Evolutionary conservation across 164 flowering plant genomes (phyloP).

Genomic region (Paratinospora sagittata): DNA sequence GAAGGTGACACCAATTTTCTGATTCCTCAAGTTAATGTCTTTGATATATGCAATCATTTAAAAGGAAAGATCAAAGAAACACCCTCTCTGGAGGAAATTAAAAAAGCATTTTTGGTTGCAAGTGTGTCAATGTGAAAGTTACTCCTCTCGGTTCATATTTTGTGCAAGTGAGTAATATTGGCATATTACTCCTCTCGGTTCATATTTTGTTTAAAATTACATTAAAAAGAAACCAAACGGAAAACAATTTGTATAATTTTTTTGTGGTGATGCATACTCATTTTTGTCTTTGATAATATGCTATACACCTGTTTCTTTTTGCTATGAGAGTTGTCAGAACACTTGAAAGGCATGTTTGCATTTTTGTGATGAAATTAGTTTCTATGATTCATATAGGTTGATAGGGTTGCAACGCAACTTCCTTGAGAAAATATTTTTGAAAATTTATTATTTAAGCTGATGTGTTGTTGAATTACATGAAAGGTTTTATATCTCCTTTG

Average conservation of each 20-base stretch:
- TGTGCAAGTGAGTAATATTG: too few relatives aligned
- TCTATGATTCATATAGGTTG: background rate
- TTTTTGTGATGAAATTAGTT: too few relatives aligned
- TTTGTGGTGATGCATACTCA: background rate
- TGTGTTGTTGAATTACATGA: background rate
- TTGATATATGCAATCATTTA: background rate
- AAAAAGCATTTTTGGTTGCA: background rate
- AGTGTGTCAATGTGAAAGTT: background rate
- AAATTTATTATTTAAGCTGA: too few relatives aligned
- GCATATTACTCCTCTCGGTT: background rate
- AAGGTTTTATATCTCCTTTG: background rate
- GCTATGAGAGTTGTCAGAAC: too few relatives aligned
- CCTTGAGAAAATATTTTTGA: background rate
- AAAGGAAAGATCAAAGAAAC: background rate
- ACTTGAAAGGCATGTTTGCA: too few relatives aligned
- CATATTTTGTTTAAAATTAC: background rate
- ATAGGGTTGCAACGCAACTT: background rate
- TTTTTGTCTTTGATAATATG: background rate
- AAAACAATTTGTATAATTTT: background rate
- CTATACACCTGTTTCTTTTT: background rate
- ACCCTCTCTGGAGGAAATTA: background rate
- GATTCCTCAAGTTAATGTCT: background rate
- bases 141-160: too few relatives aligned
- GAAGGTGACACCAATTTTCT: slow-evolving; percentile 48
- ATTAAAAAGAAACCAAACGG: too few relatives aligned